These are phyloP conservation scores for Gyrodon lividus DNA, from an alignment of 768 basidiomycete genomes.

Conservation along the genomic window DNA sequence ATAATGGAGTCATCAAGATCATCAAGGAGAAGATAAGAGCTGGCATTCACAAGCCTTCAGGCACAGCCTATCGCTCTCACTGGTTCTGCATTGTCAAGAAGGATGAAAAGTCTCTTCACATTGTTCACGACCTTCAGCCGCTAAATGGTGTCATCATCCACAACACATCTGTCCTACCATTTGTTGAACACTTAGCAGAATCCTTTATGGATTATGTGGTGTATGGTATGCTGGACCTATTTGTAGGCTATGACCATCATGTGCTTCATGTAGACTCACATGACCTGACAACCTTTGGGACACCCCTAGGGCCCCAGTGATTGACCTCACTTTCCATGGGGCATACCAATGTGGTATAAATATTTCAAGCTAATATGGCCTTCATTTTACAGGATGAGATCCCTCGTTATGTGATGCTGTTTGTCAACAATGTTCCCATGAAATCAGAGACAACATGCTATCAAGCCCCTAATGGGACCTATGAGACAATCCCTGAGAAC, in stretches of 20 bases:
- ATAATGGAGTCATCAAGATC: neutral
- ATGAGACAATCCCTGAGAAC: slow-evolving; percentile 38
- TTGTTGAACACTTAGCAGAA: slow-evolving; percentile 32
- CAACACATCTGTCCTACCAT: slow-evolving; percentile 14
- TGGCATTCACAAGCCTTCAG: neutral
- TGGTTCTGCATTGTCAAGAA: slow-evolving; percentile 29
- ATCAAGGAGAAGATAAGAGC: neutral
- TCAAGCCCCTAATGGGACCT: slow-evolving; percentile 22
- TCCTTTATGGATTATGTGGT: slow-evolving; percentile 32
- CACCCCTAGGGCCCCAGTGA: slow-evolving; percentile 32
- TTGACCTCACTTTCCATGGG: slow-evolving; percentile 41
- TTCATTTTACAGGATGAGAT: slow-evolving; percentile 42
- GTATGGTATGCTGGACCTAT: slow-evolving; percentile 35
- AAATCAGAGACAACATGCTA: slow-evolving; percentile 35
- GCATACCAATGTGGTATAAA: slow-evolving; percentile 39
- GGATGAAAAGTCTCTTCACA: slow-evolving; percentile 32
- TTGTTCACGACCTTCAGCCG: slow-evolving; percentile 39
- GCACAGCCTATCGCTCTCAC: neutral
- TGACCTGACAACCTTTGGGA: slow-evolving; percentile 43
- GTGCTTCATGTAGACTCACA: slow-evolving; percentile 27
- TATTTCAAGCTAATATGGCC: slow-evolving; percentile 40
- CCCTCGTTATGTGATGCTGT: slow-evolving; percentile 34
- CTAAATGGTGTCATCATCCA: slow-evolving; percentile 38
- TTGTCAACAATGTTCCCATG: slow-evolving; percentile 40
- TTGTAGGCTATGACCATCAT: slow-evolving; percentile 37